Percentiles rank a stretch among this genome's conserved stretches.
These are phyloP conservation scores for Luffa acutangula DNA, from an alignment of 306 rosid genomes.

Conservation along the genomic window DNA sequence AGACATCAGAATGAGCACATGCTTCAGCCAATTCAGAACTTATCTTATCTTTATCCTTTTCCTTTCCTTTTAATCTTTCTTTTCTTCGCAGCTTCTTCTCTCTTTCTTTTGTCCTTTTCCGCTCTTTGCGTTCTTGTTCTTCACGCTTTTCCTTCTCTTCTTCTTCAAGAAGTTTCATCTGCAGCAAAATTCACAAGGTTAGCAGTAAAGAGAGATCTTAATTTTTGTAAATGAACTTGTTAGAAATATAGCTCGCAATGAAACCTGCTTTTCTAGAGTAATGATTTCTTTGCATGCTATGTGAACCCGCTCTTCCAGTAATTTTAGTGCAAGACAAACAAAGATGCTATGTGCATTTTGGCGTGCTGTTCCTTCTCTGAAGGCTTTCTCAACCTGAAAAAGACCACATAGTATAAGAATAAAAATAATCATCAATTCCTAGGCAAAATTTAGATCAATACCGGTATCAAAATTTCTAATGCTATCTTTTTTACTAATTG, in stretches of 20 bases:
- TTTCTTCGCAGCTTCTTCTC: constrained; percentile 90
- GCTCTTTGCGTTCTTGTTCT: constrained; percentile 97
- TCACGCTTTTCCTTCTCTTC: constrained; percentile 98
- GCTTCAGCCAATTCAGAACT: constrained; percentile 37
- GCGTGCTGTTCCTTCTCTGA: constrained; percentile 99
- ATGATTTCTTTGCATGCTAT: constrained; percentile 97
- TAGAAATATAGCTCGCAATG: constrained; percentile 20
- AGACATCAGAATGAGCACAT: constrained; percentile 34
- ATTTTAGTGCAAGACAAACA: constrained; percentile 85
- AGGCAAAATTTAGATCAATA: neutral
- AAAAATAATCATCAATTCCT: neutral
- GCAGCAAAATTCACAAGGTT: constrained; percentile 22
- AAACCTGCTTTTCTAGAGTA: constrained; percentile 91
- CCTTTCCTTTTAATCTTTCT: constrained; percentile 94
- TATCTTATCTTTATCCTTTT: constrained; percentile 52
- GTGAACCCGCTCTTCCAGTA: constrained; percentile 95
- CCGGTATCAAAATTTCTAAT: neutral
- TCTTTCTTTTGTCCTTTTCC: constrained; percentile 81
- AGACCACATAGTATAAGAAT: neutral
- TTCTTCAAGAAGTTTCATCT: constrained; percentile 98
- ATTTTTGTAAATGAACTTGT: neutral
- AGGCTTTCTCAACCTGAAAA: constrained; percentile 93
- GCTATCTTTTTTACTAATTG: neutral
- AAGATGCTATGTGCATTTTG: constrained; percentile 99
- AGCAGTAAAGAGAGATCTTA: constrained; percentile 10